These are phyloP conservation scores for Panicum virgatum DNA, from an alignment of 202 grass and related monocot genomes.

Conservation along the genomic window DNA sequence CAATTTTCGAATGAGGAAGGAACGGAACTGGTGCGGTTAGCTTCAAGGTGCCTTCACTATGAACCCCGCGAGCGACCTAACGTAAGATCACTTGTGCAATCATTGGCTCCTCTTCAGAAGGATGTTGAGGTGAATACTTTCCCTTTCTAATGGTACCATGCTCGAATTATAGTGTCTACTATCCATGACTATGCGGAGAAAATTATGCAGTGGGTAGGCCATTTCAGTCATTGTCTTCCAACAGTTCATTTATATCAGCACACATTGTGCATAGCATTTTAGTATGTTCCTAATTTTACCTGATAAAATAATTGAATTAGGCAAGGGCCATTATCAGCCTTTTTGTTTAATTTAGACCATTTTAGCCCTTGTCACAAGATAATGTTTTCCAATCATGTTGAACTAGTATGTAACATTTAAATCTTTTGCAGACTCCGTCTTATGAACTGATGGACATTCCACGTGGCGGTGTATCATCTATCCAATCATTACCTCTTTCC, in stretches of 20 bases:
- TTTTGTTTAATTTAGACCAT: neutral
- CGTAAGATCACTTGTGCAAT: conserved; percentile 83
- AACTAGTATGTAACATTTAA: conserved; percentile 1
- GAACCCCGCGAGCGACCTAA: conserved; percentile 94
- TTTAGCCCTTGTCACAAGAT: neutral
- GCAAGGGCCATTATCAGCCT: neutral
- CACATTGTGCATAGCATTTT: neutral
- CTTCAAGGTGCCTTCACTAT: conserved; percentile 98
- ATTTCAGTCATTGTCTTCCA: conserved; percentile 20
- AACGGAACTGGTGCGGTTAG: conserved; percentile 91
- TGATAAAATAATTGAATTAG: neutral
- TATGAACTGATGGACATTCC: conserved; percentile 89
- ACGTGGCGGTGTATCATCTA: conserved; percentile 57
- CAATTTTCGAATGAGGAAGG: conserved; percentile 99
- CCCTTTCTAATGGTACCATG: conserved; percentile 6
- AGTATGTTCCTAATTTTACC: neutral
- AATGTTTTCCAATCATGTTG: neutral
- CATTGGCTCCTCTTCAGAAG: conserved; percentile 84
- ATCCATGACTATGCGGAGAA: conserved; percentile 5
- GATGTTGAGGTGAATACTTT: conserved; percentile 73
- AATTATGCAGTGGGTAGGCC: neutral
- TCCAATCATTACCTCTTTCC: conserved; percentile 75
- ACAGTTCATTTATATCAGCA: conserved; percentile 21
- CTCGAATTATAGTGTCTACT: conserved; percentile 23
- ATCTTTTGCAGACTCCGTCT: conserved; percentile 76